Evolutionary conservation across 306 rosid genomes (phyloP).

Genomic region (Sicyos baderoa): DNA sequence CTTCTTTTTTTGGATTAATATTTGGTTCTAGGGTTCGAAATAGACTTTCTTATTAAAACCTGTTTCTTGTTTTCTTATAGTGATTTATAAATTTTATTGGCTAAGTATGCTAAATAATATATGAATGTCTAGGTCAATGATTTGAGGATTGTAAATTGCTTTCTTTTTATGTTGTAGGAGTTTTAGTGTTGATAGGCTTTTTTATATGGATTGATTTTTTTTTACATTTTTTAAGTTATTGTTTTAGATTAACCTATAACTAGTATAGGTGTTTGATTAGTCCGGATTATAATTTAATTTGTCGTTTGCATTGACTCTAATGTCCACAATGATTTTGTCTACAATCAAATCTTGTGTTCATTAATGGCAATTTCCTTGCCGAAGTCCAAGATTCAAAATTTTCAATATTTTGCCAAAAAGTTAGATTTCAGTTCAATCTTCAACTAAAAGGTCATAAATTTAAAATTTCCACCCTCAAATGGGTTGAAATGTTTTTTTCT

Average conservation of each 20-base stretch:
- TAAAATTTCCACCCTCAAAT: too few relatives aligned
- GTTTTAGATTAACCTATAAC: conserved; percentile 5
- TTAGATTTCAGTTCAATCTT: too few relatives aligned
- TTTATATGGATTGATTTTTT: neutral
- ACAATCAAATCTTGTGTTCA: neutral
- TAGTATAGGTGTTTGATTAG: neutral
- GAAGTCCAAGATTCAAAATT: neutral
- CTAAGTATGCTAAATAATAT: neutral
- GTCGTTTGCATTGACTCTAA: neutral
- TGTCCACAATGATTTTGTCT: neutral
- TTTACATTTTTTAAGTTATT: neutral
- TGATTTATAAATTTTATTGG: neutral
- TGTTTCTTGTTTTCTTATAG: neutral
- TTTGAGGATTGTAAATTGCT: neutral
- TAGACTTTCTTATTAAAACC: neutral
- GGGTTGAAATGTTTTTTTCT: neutral
- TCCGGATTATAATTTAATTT: neutral
- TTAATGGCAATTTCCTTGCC: neutral
- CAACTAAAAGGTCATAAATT: too few relatives aligned
- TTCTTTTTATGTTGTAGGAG: neutral
- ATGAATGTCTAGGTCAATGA: conserved; percentile 8
- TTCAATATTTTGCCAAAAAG: neutral
- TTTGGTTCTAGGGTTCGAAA: neutral
- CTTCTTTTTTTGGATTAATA: neutral
- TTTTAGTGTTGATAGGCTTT: neutral